A percentile compares a stretch with the other conserved stretches of the same genome.
phyloP scores from a whole-genome alignment of 1,284 basidiomycete genomes.

The Apiotrichum montevideense region DNA sequence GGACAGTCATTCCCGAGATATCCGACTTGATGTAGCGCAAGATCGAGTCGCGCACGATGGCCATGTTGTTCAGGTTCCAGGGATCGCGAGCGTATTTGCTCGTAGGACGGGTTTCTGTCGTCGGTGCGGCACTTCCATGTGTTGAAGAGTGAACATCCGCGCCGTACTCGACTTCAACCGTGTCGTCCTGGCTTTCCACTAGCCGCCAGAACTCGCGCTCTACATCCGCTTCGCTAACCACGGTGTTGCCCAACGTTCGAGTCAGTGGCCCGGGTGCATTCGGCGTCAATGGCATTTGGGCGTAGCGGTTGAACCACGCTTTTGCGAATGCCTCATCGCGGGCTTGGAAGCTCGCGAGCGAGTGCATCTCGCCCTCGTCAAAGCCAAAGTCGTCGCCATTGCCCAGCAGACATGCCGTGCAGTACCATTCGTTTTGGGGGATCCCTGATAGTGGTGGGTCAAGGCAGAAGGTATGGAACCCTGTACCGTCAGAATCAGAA shows the following conservation, averaged over 20 bases:
- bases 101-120: conserved; percentile 83
- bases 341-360: conserved; percentile 83
- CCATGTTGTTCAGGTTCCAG: conserved; percentile 98
- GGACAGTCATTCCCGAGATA: conserved; percentile 99
- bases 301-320: conserved; percentile 80
- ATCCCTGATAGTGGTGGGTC: conserved; percentile 78
- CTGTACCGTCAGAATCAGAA: conserved; percentile 3
- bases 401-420: conserved; percentile 82
- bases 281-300: conserved; percentile 42
- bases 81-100: conserved; percentile 82
- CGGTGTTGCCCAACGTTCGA: conserved; percentile 55
- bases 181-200: conserved; percentile 80
- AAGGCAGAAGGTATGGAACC: conserved; percentile 91
- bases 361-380: conserved; percentile 95
- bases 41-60: conserved; percentile 74
- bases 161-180: conserved; percentile 97
- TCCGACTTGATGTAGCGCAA: conserved; percentile 88
- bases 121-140: conserved; percentile 94
- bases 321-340: conserved; percentile 82
- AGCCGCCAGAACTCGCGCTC: conserved; percentile 97
- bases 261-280: conserved; percentile 22
- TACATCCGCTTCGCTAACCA: conserved; percentile 78
- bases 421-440: conserved; percentile 88
- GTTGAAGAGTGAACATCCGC: conserved; percentile 97
- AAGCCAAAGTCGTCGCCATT: conserved; percentile 99